Conservation (phyloP, 345 rosid genomes). For the Trapa bicornis region DNA sequence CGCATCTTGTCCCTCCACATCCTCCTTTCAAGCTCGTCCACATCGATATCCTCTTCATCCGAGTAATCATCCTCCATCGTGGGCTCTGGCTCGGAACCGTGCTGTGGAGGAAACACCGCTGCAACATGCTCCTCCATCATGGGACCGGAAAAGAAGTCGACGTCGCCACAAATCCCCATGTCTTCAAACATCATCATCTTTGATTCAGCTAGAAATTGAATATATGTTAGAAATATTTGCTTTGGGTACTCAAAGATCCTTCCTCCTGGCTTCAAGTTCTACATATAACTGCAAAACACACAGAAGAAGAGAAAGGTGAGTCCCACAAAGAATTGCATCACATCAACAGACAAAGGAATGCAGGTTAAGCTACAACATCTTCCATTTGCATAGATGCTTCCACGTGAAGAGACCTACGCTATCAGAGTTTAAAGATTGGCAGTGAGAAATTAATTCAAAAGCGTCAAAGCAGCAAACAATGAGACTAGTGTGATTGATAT, state of each 20-base stretch:
- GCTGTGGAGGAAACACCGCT: conserved; percentile 15
- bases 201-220: background rate
- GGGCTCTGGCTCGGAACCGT: conserved; percentile 35
- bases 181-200: conserved; percentile 54
- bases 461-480: background rate
- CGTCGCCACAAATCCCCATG: conserved; percentile 65
- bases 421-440: background rate
- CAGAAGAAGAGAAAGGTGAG: background rate
- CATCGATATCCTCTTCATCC: conserved; percentile 65
- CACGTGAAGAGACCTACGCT: background rate
- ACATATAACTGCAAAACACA: background rate
- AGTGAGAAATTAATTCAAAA: background rate
- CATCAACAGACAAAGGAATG: background rate
- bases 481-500: background rate
- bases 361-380: background rate
- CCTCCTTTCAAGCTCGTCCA: conserved; percentile 75
- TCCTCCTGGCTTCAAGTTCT: background rate
- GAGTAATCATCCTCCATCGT: conserved; percentile 37
- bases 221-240: no score
- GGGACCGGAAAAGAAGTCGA: conserved; percentile 52
- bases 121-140: conserved; percentile 27
- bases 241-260: background rate
- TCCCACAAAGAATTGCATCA: background rate
- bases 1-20: conserved; percentile 77
- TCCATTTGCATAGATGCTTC: background rate